Evolutionary conservation across 23 red algal species (phyloP).

Genomic region (Gracilaria caudata): DNA sequence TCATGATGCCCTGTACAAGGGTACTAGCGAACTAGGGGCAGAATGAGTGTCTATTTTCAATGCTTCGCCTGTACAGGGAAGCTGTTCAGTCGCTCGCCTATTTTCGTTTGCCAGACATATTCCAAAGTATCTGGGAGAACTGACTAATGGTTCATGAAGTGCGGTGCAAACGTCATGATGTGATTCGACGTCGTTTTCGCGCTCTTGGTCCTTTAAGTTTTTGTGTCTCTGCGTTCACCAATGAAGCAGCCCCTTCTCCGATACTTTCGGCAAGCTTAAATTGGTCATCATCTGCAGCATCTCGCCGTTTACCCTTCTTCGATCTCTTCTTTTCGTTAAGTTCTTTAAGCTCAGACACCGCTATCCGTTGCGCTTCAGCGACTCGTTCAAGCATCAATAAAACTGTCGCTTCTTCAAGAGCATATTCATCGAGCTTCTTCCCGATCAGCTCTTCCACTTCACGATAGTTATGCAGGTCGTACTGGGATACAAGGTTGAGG

Average conservation of each 20-base stretch:
- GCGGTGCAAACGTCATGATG: conserved; percentile 5
- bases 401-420: conserved; percentile 74
- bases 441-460: conserved; percentile 95
- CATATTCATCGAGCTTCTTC: conserved; percentile 87
- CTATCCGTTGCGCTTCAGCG: conserved; percentile 77
- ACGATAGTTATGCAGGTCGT: conserved; percentile 94
- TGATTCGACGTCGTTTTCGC: conserved; percentile 23
- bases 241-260: conserved; percentile 27
- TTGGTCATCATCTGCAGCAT: conserved; percentile 51
- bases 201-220: conserved; percentile 27
- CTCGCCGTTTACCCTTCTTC: conserved; percentile 26
- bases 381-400: conserved; percentile 88
- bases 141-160: too few relatives aligned
- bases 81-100: too few relatives aligned
- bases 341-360: conserved; percentile 63
- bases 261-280: conserved; percentile 34
- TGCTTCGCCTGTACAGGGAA: too few relatives aligned
- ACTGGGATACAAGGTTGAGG: conserved; percentile 96
- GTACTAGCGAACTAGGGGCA: too few relatives aligned
- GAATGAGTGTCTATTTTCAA: too few relatives aligned
- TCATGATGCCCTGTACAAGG: too few relatives aligned
- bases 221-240: conserved; percentile 8
- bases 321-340: conserved; percentile 63
- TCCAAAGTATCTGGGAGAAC: too few relatives aligned
- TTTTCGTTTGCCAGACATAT: too few relatives aligned